Percentiles rank a stretch among this genome's conserved stretches.
Evolutionary conservation across 371 early-diverging fungal genomes (phyloP).

Genomic region (Mucor indicus): DNA sequence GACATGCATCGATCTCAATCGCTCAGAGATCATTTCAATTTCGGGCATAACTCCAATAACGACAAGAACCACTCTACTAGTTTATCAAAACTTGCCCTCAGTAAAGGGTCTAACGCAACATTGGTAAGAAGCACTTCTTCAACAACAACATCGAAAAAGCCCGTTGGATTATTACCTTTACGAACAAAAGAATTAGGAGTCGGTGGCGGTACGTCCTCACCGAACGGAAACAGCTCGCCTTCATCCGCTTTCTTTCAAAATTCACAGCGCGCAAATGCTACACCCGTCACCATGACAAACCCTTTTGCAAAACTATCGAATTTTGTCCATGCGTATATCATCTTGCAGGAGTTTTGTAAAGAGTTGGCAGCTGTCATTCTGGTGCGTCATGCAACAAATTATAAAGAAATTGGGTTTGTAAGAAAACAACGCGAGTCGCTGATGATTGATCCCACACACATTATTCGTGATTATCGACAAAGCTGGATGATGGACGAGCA

Average conservation of each 20-base stretch:
- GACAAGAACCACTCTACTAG: no score
- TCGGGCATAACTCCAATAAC: no score
- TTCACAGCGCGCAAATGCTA: constrained; percentile 45
- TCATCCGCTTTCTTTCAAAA: constrained; percentile 46
- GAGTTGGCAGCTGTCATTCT: constrained; percentile 61
- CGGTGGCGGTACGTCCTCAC: constrained; percentile 15
- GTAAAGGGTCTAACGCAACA: constrained; percentile 20
- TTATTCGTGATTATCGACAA: not conserved
- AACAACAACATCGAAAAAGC: constrained; percentile 29
- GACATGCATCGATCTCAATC: constrained; percentile 1
- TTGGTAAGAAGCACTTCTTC: constrained; percentile 17
- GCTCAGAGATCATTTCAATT: constrained; percentile 6
- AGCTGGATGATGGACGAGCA: constrained; percentile 23
- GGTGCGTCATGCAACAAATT: constrained; percentile 52
- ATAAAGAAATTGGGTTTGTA: constrained; percentile 35
- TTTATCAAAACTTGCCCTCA: constrained; percentile 33
- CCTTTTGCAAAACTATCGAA: constrained; percentile 50
- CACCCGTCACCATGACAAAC: constrained; percentile 52
- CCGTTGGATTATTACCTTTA: constrained; percentile 23
- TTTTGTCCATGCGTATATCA: constrained; percentile 63
- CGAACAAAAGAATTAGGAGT: constrained; percentile 16
- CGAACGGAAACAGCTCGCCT: constrained; percentile 26
- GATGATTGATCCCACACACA: constrained; percentile 14
- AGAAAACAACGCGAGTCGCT: constrained; percentile 25
- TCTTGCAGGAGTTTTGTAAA: constrained; percentile 66